A percentile compares a stretch with the other conserved stretches of the same genome.
Conservation (phyloP, 306 rosid genomes). For the Lablab purpureus region DNA sequence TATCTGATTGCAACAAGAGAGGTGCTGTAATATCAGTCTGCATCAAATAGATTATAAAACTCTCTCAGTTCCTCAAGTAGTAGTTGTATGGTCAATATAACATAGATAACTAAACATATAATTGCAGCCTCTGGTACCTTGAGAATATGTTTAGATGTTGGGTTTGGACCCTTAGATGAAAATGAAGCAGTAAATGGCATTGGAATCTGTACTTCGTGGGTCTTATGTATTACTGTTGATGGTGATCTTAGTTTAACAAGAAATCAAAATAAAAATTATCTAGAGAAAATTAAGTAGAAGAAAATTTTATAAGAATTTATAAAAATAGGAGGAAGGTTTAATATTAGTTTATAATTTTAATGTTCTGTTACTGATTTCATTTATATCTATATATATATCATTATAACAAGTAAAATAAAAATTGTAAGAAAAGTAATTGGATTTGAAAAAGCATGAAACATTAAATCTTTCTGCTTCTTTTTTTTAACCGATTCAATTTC, state of each 20-base stretch:
- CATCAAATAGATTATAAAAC: constrained; percentile 29
- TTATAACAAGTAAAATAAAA: no score
- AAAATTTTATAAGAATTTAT: no score
- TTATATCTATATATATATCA: no score
- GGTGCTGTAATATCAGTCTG: constrained; percentile 97
- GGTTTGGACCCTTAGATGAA: constrained; percentile 89
- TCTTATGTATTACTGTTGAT: constrained; percentile 69
- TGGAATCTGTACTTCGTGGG: constrained; percentile 47
- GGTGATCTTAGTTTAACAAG: constrained; percentile 61
- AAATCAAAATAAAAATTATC: constrained; percentile 17
- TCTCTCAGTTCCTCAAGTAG: background rate
- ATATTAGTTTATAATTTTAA: no score
- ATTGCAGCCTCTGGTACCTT: constrained; percentile 61
- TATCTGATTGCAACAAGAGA: constrained; percentile 80
- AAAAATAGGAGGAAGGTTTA: no score
- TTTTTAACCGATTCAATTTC: no score
- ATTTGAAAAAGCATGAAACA: no score
- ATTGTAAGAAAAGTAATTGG: no score
- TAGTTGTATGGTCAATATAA: constrained; percentile 16
- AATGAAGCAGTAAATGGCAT: constrained; percentile 89
- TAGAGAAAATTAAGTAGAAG: constrained; percentile 14
- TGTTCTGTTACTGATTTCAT: no score
- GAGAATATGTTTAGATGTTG: constrained; percentile 64
- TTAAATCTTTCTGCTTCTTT: no score
- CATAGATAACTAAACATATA: background rate